Evolutionary conservation across 2,329 filamentous ascomycete species (phyloP), one percentile per base, ranked within the genome.

Genomic region (Fonsecaea multimorphosa): DNA sequence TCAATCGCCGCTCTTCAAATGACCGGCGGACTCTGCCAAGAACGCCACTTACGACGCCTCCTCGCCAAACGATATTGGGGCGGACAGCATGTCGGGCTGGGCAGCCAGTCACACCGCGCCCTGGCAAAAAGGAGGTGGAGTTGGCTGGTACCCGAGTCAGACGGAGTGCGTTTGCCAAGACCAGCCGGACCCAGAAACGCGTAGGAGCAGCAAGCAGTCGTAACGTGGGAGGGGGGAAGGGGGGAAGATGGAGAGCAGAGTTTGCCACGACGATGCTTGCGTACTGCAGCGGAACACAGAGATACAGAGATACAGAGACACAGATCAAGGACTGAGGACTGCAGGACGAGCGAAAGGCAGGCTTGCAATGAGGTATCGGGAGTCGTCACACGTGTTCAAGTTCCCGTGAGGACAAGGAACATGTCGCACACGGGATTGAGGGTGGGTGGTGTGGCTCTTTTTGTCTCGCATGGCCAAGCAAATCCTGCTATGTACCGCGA

Each of bases 31-130:
- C 14, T 55, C 34, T 34, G 58, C 63, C 63, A 61, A 65, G 52
- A 52, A 29, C 57, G 63, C 63, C 52, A 55, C 63, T 64, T 53
- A 64, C 57, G 53, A 38, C 29, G 19, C 58, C 54, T 38, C 16
- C 22, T 60, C 58, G 58, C 58, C 46, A 60, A 60, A 60, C 38
- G 58, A 60, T 38, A 51, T 52, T 60, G 58, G 34, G 38, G 56
- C 40, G 16, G 40, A n/a, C 55, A 16, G 40, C 32, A 36, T 31
- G 11, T 44, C 31, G 1, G 52, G 14, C 24, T 16, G 34, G 14
- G 29, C 32, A 24, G 38, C 61, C 46, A 58, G 56, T 54, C 56
- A 64, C 32, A 46, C 32, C 8, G 14, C 49, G 57, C 7, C n/a
- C 5, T n/a, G 44, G 16, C 22, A 9, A 32, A 34, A 32, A 31